Evolutionary conservation across 176 grass and related monocot genomes (phyloP), one percentile per base, ranked within the genome.

Genomic region (Coix lacrymajobi): DNA sequence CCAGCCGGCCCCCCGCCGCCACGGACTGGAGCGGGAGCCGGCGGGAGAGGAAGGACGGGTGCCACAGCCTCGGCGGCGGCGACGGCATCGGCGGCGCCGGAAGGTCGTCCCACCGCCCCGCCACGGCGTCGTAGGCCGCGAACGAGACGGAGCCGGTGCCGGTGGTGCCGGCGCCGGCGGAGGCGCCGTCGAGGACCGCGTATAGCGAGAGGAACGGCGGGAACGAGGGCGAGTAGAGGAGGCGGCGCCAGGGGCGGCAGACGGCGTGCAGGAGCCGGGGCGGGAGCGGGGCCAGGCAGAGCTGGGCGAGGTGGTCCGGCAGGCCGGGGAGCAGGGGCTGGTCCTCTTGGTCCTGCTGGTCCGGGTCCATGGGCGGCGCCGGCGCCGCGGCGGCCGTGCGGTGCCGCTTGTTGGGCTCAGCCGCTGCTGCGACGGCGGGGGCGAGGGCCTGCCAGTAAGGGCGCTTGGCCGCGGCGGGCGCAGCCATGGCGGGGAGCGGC

Each of bases 271-370:
- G 45, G 14, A 98, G 68, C 0, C 67, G 31, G 2, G 92, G 91
- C 5, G 83, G 89, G 20, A 98, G 76, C 57, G 40, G 57, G 1
- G 82, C 37, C 4, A 98, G 89, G 56, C 96, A 98, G 45, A 90
- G 89, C 76, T 87, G 86, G 1, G 92, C 92, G 1, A 98, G 86
- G 82, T 98, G 91, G 44, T 98, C 92, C 5, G 96, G 96, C 65
- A 98, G 62, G 2, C 96, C 96, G 1, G 96, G 91, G 3, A 98
- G 44, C 41, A 98, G 43, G 5, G 75, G 66, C 67, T 89, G 81
- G 3, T 58, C 22, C 8, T 54, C 49, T 7, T 54, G 16, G 0
- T 13, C 20, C 3, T 34, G 7, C 0, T 4, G 60, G 1, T 29
- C 12, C 8, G 7, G 4, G 68, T 58, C 76, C 81, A 84, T 88